A percentile compares a stretch with the other conserved stretches of the same genome.
Evolutionary conservation across 2,329 filamentous ascomycete genomes (phyloP).

Genomic region (Albophoma yamanashiensis): DNA sequence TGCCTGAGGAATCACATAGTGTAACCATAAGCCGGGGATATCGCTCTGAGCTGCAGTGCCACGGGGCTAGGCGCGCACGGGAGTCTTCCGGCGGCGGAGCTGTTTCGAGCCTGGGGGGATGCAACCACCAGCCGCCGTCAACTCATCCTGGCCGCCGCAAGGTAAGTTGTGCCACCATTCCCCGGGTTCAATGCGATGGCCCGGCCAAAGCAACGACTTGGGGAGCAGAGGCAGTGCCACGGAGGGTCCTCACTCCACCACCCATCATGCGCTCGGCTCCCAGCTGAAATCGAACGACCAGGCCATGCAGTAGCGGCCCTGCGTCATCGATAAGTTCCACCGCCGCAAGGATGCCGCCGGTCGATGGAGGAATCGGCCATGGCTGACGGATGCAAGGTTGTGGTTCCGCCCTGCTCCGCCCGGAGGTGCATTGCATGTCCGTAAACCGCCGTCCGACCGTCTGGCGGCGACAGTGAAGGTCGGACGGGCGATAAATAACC

Average conservation of each 20-base stretch:
- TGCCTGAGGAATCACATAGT: not conserved
- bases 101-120: not conserved
- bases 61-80: not conserved
- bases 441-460: not conserved
- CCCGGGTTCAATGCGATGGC: not conserved
- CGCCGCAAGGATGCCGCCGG: not conserved
- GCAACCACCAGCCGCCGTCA: not conserved
- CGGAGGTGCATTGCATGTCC: not conserved
- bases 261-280: not conserved
- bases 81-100: slow-evolving; percentile 1
- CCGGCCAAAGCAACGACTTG: not conserved
- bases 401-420: not conserved
- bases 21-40: not conserved
- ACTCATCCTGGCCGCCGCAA: not conserved
- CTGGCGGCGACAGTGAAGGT: not conserved
- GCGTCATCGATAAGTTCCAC: not conserved
- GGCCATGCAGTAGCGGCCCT: not conserved
- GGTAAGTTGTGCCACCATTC: not conserved
- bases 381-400: not conserved
- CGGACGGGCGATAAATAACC: not conserved
- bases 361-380: not conserved
- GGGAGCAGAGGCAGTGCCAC: not conserved
- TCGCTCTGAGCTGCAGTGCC: not conserved
- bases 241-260: not conserved
- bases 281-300: not conserved